Evolutionary conservation across 306 rosid species (phyloP).

Genomic region (Hylodesmum podocarpum): DNA sequence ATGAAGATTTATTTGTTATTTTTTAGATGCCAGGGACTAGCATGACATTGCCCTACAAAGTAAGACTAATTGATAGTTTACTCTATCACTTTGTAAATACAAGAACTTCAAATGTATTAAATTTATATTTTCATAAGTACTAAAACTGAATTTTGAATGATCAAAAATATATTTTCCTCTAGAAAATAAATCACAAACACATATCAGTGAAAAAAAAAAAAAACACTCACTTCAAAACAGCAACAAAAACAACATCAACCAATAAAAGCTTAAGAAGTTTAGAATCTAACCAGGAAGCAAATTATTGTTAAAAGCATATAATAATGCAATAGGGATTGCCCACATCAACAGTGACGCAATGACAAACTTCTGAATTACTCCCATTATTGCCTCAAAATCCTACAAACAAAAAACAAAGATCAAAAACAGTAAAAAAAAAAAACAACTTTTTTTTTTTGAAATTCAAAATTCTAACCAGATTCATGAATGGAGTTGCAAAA

Average conservation of each 20-base stretch:
- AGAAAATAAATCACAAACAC: too few relatives aligned
- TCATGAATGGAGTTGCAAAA: background rate
- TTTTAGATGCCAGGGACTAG: too few relatives aligned
- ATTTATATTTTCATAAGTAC: too few relatives aligned
- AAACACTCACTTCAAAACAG: background rate
- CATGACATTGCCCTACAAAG: too few relatives aligned
- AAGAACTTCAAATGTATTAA: too few relatives aligned
- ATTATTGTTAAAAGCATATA: slow-evolving; percentile 71
- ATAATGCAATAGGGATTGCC: slow-evolving; percentile 67
- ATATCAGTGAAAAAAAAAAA: too few relatives aligned
- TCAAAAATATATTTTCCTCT: too few relatives aligned
- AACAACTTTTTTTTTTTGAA: background rate
- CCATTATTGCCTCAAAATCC: slow-evolving; percentile 51
- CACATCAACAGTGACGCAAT: slow-evolving; percentile 75
- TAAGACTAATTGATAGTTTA: too few relatives aligned
- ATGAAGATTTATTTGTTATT: too few relatives aligned
- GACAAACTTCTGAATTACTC: slow-evolving; percentile 67
- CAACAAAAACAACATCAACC: background rate
- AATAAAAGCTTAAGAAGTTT: background rate
- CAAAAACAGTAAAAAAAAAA: background rate
- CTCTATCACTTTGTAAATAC: too few relatives aligned
- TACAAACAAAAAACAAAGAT: background rate
- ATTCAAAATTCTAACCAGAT: background rate
- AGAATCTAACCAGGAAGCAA: slow-evolving; percentile 68
- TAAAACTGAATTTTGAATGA: too few relatives aligned